phyloP scores from a whole-genome alignment of 1,139 yeast species.

The Arxiozyma telluris region DNA sequence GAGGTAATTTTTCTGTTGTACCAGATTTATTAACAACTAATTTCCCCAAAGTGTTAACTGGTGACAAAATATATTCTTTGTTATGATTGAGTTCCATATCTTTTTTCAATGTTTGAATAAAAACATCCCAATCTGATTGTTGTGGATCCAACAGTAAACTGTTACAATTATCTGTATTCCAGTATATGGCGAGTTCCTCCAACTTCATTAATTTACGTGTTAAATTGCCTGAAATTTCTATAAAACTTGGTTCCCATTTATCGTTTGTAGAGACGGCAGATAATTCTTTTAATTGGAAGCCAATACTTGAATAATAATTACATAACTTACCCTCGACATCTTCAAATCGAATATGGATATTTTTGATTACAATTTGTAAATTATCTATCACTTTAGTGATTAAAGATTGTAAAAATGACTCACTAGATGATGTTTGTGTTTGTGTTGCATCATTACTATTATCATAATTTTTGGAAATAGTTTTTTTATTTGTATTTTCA shows the following conservation, averaged over 20 bases:
- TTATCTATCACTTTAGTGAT: constrained; percentile 88
- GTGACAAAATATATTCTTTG: constrained; percentile 44
- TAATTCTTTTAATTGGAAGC: constrained; percentile 72
- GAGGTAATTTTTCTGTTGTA: constrained; percentile 60
- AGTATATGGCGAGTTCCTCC: constrained; percentile 68
- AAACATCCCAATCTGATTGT: constrained; percentile 1
- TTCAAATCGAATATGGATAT: constrained; percentile 87
- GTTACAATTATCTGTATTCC: constrained; percentile 55
- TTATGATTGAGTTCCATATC: constrained; percentile 4
- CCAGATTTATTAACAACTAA: constrained; percentile 73
- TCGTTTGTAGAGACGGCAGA: constrained; percentile 88
- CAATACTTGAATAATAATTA: constrained; percentile 70
- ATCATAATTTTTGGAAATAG: constrained; percentile 6
- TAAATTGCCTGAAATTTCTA: constrained; percentile 56
- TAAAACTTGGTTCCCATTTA: constrained; percentile 78
- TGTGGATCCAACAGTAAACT: neutral
- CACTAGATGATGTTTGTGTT: constrained; percentile 46
- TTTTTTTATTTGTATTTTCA: neutral
- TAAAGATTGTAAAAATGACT: constrained; percentile 77
- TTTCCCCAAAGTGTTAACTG: constrained; percentile 84
- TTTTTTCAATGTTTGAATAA: neutral
- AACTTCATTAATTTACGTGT: constrained; percentile 74
- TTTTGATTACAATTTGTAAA: constrained; percentile 83
- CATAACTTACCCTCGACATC: constrained; percentile 55
- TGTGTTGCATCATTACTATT: constrained; percentile 36